Conservation (phyloP, 768 basidiomycete species). For the Suillus subluteus region DNA sequence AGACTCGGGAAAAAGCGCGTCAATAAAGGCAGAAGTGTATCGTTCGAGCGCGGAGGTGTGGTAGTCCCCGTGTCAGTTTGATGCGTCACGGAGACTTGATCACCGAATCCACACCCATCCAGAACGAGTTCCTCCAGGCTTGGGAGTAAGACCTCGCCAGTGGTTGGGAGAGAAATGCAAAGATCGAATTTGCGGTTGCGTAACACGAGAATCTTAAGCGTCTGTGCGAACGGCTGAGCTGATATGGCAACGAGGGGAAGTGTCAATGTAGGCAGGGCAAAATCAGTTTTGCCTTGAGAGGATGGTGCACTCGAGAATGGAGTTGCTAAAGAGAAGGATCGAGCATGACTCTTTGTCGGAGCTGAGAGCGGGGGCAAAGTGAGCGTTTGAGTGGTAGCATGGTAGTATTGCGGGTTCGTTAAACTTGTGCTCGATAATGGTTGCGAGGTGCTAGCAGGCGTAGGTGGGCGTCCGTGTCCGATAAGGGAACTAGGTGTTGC, state of each 20-base stretch:
- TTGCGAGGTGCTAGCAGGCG: slow-evolving; percentile 26
- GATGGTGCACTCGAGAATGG: slow-evolving; percentile 20
- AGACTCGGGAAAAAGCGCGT: slow-evolving; percentile 72
- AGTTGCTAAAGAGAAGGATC: slow-evolving; percentile 61
- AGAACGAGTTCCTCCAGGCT: slow-evolving; percentile 73
- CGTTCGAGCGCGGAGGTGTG: slow-evolving; percentile 47
- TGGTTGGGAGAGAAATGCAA: slow-evolving; percentile 56
- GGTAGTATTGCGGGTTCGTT: slow-evolving; percentile 63
- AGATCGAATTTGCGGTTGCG: slow-evolving; percentile 69
- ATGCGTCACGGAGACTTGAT: slow-evolving; percentile 55
- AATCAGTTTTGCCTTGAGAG: slow-evolving; percentile 37
- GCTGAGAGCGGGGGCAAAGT: slow-evolving; percentile 65
- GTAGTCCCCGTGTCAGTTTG: slow-evolving; percentile 34
- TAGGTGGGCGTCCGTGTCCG: slow-evolving; percentile 31
- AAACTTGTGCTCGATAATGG: slow-evolving; percentile 38
- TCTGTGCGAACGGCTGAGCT: slow-evolving; percentile 60
- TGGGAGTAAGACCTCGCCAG: slow-evolving; percentile 53
- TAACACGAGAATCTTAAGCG: slow-evolving; percentile 60
- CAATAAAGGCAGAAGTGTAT: slow-evolving; percentile 61
- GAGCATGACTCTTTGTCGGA: slow-evolving; percentile 53
- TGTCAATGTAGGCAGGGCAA: slow-evolving; percentile 66
- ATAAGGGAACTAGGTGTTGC: slow-evolving; percentile 11
- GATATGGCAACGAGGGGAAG: slow-evolving; percentile 68
- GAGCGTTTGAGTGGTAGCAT: slow-evolving; percentile 56
- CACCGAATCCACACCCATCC: slow-evolving; percentile 72